Percentiles rank a stretch among this genome's conserved stretches.
Evolutionary conservation across 768 basidiomycete species (phyloP).

Genomic region (Lentinula lateritia): DNA sequence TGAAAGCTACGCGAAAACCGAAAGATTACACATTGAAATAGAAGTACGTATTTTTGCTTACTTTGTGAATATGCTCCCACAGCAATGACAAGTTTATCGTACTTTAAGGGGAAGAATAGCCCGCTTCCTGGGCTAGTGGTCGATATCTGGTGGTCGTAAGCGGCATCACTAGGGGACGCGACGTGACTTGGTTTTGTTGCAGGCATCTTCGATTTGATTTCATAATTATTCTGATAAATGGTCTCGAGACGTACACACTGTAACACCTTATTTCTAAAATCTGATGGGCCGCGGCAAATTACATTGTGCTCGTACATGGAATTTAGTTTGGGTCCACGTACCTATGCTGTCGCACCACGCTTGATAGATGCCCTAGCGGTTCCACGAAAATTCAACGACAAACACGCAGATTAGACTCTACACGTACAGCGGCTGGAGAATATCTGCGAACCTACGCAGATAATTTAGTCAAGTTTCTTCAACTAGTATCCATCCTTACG

Average conservation of each 20-base stretch:
- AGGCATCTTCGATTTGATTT: conserved; percentile 41
- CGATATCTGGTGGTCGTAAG: conserved; percentile 9
- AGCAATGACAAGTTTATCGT: conserved; percentile 80
- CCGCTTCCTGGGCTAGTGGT: conserved; percentile 15
- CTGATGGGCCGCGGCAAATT: conserved; percentile 22
- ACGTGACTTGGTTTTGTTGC: conserved; percentile 42
- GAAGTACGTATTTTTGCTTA: conserved; percentile 22
- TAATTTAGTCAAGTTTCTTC: background rate
- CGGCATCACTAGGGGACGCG: conserved; percentile 17
- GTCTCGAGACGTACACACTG: conserved; percentile 41
- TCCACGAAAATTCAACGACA: background rate
- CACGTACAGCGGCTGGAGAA: conserved; percentile 48
- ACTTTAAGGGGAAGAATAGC: conserved; percentile 51
- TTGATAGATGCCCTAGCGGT: conserved; percentile 52
- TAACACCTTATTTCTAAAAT: conserved; percentile 55
- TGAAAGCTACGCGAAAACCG: conserved; percentile 42
- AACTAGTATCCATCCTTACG: conserved; percentile 32
- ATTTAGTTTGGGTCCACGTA: conserved; percentile 10
- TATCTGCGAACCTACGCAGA: conserved; percentile 46
- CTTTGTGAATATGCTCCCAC: conserved; percentile 87
- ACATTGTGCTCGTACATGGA: background rate
- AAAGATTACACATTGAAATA: background rate
- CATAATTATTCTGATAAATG: background rate
- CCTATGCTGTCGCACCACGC: conserved; percentile 77
- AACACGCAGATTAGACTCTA: background rate